phyloP scores from a whole-genome alignment of 208 protist genomes.

The Crithidia brevicula region DNA sequence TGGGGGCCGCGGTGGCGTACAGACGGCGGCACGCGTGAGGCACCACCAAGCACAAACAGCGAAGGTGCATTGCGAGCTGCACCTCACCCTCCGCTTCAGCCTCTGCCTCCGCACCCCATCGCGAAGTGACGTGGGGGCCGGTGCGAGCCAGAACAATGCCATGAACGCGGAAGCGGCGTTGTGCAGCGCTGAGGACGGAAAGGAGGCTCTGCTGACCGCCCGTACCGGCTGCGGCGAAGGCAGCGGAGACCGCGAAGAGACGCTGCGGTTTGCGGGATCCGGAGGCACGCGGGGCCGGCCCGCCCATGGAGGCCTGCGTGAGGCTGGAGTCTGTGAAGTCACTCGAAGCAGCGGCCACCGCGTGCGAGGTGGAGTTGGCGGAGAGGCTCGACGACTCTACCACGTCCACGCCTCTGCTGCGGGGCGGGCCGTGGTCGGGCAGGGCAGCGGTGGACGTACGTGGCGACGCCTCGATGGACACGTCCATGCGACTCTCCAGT shows the following conservation, averaged over 20 bases:
- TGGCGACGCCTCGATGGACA: no score
- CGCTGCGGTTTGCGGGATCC: background rate
- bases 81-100: conserved; percentile 20
- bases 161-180: conserved; percentile 27
- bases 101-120: background rate
- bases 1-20: background rate
- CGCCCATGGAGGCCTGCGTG: no score
- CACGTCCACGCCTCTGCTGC: background rate
- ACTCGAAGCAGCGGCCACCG: background rate
- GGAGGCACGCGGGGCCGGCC: background rate
- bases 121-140: no score
- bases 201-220: conserved; percentile 21
- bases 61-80: conserved; percentile 38
- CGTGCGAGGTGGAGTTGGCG: no score
- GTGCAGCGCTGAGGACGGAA: conserved; percentile 12
- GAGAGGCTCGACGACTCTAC: no score
- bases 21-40: conserved; percentile 1
- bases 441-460: background rate
- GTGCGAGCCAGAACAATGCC: conserved; percentile 40
- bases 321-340: no score
- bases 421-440: background rate
- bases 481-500: background rate
- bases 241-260: conserved; percentile 51
- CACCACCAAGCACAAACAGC: conserved; percentile 37
- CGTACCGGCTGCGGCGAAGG: conserved; percentile 21